A percentile compares a stretch with the other conserved stretches of the same genome.
These are phyloP conservation scores for Diaporthe sp. DNA, from an alignment of 2,329 filamentous ascomycete species.

Conservation along the genomic window DNA sequence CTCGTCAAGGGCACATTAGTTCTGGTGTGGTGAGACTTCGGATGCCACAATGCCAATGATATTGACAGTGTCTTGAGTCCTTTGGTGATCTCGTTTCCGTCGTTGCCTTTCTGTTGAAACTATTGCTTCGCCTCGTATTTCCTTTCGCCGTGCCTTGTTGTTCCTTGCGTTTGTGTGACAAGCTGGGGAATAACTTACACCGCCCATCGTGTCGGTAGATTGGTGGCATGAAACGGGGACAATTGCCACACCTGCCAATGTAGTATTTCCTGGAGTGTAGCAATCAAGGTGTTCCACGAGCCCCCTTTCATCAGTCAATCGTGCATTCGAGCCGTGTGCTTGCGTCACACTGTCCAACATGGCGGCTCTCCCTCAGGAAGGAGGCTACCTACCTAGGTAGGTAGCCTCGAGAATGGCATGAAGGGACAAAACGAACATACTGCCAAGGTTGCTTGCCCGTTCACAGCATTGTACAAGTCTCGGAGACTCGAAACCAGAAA, in stretches of 20 bases:
- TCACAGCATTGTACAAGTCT: not conserved
- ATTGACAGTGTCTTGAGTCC: not conserved
- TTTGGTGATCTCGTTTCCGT: constrained; percentile 19
- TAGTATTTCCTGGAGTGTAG: not conserved
- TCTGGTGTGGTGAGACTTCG: constrained; percentile 22
- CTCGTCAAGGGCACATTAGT: constrained; percentile 33
- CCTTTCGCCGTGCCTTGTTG: not conserved
- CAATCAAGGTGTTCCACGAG: constrained; percentile 6
- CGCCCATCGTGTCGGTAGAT: not conserved
- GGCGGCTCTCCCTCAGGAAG: not conserved
- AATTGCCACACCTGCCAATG: not conserved
- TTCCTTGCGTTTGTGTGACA: not conserved
- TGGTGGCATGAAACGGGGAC: not conserved
- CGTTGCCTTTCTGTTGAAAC: not conserved
- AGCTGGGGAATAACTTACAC: not conserved
- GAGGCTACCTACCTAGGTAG: not conserved
- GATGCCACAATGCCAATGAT: constrained; percentile 7
- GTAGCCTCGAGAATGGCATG: not conserved
- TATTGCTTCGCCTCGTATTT: not conserved
- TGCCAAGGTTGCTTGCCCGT: not conserved
- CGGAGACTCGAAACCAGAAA: not conserved
- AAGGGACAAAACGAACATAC: not conserved
- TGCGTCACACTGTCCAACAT: constrained; percentile 37
- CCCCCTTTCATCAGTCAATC: constrained; percentile 34
- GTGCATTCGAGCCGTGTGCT: constrained; percentile 9